phyloP scores from a whole-genome alignment of 176 grass and related monocot genomes.

The Zoysia pacifica region DNA sequence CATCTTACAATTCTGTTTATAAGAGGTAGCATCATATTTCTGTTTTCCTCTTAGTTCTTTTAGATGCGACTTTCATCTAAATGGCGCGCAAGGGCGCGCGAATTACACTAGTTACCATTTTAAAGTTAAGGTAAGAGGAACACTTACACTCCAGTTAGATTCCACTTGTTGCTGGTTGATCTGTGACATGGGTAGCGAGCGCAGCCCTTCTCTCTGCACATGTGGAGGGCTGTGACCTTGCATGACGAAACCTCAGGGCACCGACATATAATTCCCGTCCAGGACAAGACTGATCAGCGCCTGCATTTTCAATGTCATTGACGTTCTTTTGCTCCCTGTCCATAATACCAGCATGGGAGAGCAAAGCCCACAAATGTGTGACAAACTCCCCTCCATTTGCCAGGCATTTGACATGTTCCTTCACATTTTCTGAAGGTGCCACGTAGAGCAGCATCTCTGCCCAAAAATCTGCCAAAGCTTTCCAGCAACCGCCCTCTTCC shows the following conservation, averaged over 20 bases:
- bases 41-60: no score
- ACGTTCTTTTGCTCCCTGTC: background rate
- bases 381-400: conserved; percentile 4
- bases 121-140: background rate
- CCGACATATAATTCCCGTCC: background rate
- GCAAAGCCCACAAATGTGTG: conserved; percentile 20
- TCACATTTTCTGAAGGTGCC: conserved; percentile 6
- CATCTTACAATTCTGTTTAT: no score
- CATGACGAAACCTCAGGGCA: conserved; percentile 10
- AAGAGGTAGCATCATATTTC: no score
- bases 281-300: background rate
- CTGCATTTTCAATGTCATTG: background rate
- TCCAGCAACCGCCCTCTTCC: background rate
- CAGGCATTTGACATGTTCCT: background rate
- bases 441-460: conserved; percentile 7
- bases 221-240: background rate
- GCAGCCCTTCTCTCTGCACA: background rate
- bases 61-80: no score
- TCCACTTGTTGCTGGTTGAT: background rate
- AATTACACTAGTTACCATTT: no score
- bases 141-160: background rate
- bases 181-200: background rate
- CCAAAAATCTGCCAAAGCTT: conserved; percentile 26
- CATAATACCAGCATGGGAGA: conserved; percentile 12
- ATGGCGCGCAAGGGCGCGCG: no score